Base-by-base conservation (phyloP, 2,329 filamentous ascomycete genomes). In the Colletotrichum ledebouriae region DNA sequence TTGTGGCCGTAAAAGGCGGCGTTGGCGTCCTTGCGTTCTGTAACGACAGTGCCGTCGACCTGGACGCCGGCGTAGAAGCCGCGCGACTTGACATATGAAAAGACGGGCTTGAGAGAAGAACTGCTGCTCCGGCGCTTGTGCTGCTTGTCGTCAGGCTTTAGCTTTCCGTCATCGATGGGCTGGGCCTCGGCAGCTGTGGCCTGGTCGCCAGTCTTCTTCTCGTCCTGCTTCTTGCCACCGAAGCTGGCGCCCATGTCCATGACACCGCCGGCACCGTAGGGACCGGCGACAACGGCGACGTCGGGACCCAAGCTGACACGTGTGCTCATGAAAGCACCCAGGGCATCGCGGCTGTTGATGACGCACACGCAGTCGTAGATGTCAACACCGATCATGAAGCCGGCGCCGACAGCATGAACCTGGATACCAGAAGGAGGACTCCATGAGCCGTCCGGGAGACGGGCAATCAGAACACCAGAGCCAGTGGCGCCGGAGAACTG, bases 281-380 rank as follows among this genome's bases (percentile, higher is more conserved):
- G 86, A 0, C 87, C 90, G 0, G 93, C 93, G 0, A 90, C 89
- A 5, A 92, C 92, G 69, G 91, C 91, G 39, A 97, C 82, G 75
- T 96, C 93, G 41, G 90, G 91, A 3, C 94, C 94, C 1, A 97
- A 80, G 1, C 92, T 94, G 71, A 92, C 89, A 13, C 93, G 87
- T 1, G 92, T 85, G 66, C 88, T 89, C 68, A 90, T 92, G 78
- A 97, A 97, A 0, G 92, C 91, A 15, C 91, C 87, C 47, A 97
- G 82, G 0, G 93, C 93, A 72, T 92, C 86, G 47, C 87, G 84
- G 4, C 87, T 92, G 80, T 97, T 97, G 78, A 97, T 94, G 41
- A 97, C 91, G 25, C 94, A 89, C 3, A 97, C 92, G 73, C 92
- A 96, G 77, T 97, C 94, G 80, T 96, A 97, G 33, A 97, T 94